These are phyloP conservation scores for Fraxinus pennsylvanica DNA, from an alignment of 257 asterid species.

Conservation along the genomic window DNA sequence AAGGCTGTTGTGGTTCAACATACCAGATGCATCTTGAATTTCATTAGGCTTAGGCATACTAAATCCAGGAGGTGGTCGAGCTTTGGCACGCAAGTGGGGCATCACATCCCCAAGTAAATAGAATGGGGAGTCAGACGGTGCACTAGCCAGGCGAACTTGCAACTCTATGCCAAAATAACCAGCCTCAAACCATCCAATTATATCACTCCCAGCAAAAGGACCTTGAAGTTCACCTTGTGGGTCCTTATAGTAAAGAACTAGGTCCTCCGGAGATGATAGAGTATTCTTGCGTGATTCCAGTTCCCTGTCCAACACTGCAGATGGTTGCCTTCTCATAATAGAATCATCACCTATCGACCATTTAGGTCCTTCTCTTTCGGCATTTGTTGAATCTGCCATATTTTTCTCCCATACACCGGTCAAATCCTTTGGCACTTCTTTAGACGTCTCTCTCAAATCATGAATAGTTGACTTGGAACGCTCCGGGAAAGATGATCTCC, in stretches of 20 bases:
- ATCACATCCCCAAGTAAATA: constrained; percentile 86
- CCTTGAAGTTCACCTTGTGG: constrained; percentile 94
- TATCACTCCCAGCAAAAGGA: constrained; percentile 87
- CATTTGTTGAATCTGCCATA: constrained; percentile 45
- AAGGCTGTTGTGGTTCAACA: constrained; percentile 40
- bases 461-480: constrained; percentile 44
- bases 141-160: constrained; percentile 77
- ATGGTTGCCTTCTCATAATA: constrained; percentile 56
- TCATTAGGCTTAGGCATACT: constrained; percentile 69
- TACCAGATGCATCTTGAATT: constrained; percentile 50
- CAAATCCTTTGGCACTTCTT: constrained; percentile 49
- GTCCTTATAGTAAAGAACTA: constrained; percentile 82
- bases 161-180: constrained; percentile 96
- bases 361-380: constrained; percentile 44
- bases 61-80: constrained; percentile 97
- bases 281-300: constrained; percentile 49
- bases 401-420: constrained; percentile 45
- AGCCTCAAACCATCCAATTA: constrained; percentile 95
- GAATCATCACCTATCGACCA: constrained; percentile 62
- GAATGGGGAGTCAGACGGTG: constrained; percentile 72
- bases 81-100: constrained; percentile 97
- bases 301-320: constrained; percentile 57
- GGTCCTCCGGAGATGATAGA: constrained; percentile 75
- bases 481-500: constrained; percentile 73
- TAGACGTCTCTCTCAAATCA: constrained; percentile 54